A percentile compares a stretch with the other conserved stretches of the same genome.
Evolutionary conservation across 2,329 filamentous ascomycete species (phyloP).

Genomic region (Hymenoscyphus fraxineus): DNA sequence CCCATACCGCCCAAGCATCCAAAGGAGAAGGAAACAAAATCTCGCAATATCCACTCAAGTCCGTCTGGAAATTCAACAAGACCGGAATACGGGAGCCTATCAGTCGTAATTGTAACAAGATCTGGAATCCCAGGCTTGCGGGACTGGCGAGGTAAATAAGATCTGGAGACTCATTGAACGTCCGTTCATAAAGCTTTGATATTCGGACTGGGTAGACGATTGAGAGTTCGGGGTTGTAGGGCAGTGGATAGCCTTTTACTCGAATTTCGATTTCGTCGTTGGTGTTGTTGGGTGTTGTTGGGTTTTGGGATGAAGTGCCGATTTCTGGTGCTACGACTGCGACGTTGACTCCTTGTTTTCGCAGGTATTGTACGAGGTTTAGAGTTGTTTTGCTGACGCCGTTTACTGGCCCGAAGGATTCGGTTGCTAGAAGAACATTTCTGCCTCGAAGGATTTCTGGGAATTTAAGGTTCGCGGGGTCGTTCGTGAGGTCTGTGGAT

Average conservation of each 20-base stretch:
- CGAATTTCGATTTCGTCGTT: conserved; percentile 49
- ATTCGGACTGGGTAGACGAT: conserved; percentile 67
- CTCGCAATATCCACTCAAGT: conserved; percentile 64
- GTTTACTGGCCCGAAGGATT: conserved; percentile 69
- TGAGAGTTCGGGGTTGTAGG: conserved; percentile 68
- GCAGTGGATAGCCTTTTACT: conserved; percentile 61
- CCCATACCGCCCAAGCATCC: conserved; percentile 56
- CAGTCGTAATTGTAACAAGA: conserved; percentile 62
- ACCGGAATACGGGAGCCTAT: conserved; percentile 52
- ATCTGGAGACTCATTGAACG: conserved; percentile 58
- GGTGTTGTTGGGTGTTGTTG: conserved; percentile 19
- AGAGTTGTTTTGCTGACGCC: conserved; percentile 69
- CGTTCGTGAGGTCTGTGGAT: conserved; percentile 22
- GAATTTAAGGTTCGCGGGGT: conserved; percentile 32
- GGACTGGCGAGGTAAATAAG: conserved; percentile 68
- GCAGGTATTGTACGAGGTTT: conserved; percentile 65
- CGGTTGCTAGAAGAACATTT: conserved; percentile 63
- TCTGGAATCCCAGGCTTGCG: conserved; percentile 66
- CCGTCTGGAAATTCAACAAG: conserved; percentile 69
- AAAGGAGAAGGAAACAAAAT: conserved; percentile 65
- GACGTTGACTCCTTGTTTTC: conserved; percentile 59
- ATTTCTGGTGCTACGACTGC: conserved; percentile 64
- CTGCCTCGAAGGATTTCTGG: conserved; percentile 51
- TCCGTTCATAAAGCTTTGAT: conserved; percentile 55
- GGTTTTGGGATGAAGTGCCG: conserved; percentile 36